phyloP scores from a whole-genome alignment of 306 rosid species.

The Vigna mungo region DNA sequence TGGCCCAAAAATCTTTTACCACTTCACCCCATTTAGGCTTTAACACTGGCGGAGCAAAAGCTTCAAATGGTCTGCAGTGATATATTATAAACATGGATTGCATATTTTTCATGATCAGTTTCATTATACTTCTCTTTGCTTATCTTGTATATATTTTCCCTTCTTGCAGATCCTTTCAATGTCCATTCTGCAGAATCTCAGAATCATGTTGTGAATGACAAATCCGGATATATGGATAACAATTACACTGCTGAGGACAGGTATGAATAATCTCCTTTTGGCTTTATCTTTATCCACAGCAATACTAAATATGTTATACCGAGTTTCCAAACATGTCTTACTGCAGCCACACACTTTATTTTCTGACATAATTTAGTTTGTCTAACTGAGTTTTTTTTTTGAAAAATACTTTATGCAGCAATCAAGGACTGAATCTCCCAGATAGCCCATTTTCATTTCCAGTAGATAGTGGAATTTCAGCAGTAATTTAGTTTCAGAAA shows the following conservation, averaged over 20 bases:
- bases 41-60: conserved; percentile 46
- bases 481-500: conserved; percentile 40
- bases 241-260: conserved; percentile 54
- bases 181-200: conserved; percentile 52
- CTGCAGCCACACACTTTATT: background rate
- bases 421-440: conserved; percentile 69
- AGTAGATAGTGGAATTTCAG: conserved; percentile 38
- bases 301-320: background rate
- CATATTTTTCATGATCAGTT: background rate
- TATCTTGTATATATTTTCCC: background rate
- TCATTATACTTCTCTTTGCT: background rate
- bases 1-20: conserved; percentile 41
- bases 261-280: conserved; percentile 44
- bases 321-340: too few species aligned
- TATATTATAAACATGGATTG: background rate
- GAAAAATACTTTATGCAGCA: conserved; percentile 42
- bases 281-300: background rate
- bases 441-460: conserved; percentile 74
- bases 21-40: conserved; percentile 45
- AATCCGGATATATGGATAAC: conserved; percentile 39
- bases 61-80: conserved; percentile 45
- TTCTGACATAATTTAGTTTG: background rate
- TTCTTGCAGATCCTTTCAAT: conserved; percentile 56
- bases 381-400: background rate
- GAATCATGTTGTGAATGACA: conserved; percentile 27